Base-by-base conservation (phyloP, 208 protist species). In the Porcisia hertigi region DNA sequence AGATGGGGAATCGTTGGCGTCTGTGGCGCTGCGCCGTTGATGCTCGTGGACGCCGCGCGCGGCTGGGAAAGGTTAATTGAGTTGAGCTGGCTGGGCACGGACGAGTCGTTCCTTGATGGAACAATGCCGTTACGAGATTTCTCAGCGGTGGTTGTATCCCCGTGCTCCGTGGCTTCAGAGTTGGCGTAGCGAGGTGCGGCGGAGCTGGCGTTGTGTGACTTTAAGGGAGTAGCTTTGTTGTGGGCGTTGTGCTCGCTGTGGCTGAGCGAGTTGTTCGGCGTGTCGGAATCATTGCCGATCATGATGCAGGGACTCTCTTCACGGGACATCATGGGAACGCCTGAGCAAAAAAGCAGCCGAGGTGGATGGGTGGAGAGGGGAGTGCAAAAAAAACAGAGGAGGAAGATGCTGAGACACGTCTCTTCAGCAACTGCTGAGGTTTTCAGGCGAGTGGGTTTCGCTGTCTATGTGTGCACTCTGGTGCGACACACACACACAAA, bases 301-400 rank as follows among this genome's bases (percentile, higher is more conserved):
- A 72, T 49, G 53, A 82, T 73, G 36, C 64, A 52, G 23, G 77
- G 81, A 73, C 77, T 82, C 23, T 58, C 47, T 34, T 82, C 81
- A 47, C 76, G 71, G 9, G 71, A 76, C 18, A 75, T 62, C 55
- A 69, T 73, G 34, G 54, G 18, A 30, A 69, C 55, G 57, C 30
- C 18, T 30, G 43, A 25, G 16, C 1, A 60, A 30, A 43, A 25
- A 49, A 39, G n/a, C n/a, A n/a, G n/a, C n/a, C n/a, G n/a, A n/a
- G n/a, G n/a, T n/a, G n/a, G n/a, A n/a, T n/a, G n/a, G n/a, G n/a
- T n/a, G n/a, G n/a, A n/a, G n/a, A n/a, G n/a, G n/a, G n/a, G n/a
- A n/a, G n/a, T n/a, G n/a, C n/a, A n/a, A n/a, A n/a, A n/a, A n/a
- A n/a, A n/a, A n/a, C n/a, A n/a, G n/a, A n/a, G n/a, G n/a, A n/a